Evolutionary conservation across 169 alveolate genomes (phyloP).

Genomic region (Eimeria praecox): DNA sequence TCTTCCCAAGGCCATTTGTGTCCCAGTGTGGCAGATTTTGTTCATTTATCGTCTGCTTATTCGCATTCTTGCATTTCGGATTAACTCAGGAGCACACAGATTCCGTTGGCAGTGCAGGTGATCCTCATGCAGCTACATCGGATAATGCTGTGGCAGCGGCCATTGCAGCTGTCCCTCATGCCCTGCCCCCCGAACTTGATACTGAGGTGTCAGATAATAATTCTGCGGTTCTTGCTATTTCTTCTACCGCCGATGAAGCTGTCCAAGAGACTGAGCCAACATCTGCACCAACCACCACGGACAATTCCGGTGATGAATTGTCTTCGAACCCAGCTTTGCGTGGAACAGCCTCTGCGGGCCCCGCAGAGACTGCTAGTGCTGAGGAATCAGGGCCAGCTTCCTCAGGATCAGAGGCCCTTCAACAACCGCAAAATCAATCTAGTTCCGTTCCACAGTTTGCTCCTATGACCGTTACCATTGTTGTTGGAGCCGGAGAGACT

Average conservation of each 20-base stretch:
- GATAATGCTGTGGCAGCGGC: background rate
- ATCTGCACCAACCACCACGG: background rate
- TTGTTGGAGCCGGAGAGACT: conserved; percentile 72
- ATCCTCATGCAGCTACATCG: background rate
- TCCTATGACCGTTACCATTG: conserved; percentile 63
- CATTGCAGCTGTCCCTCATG: background rate
- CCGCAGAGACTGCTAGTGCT: no score
- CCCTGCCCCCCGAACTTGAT: background rate
- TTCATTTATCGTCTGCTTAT: conserved; percentile 27
- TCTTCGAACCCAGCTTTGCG: background rate
- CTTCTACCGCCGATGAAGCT: background rate
- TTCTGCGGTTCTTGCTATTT: background rate
- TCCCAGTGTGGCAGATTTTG: conserved; percentile 1
- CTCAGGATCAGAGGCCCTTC: background rate
- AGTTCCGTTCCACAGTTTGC: background rate
- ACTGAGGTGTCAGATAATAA: background rate
- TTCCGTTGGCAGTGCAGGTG: background rate
- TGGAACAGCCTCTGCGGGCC: background rate
- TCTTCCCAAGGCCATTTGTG: conserved; percentile 44
- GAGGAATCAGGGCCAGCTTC: no score
- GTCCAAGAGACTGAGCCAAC: conserved; percentile 11
- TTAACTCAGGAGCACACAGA: conserved; percentile 22
- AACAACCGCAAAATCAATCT: background rate
- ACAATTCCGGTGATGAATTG: background rate
- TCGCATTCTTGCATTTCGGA: background rate